phyloP scores from a whole-genome alignment of 23 red algal genomes.

The Cyanidioschyzon merolae region DNA sequence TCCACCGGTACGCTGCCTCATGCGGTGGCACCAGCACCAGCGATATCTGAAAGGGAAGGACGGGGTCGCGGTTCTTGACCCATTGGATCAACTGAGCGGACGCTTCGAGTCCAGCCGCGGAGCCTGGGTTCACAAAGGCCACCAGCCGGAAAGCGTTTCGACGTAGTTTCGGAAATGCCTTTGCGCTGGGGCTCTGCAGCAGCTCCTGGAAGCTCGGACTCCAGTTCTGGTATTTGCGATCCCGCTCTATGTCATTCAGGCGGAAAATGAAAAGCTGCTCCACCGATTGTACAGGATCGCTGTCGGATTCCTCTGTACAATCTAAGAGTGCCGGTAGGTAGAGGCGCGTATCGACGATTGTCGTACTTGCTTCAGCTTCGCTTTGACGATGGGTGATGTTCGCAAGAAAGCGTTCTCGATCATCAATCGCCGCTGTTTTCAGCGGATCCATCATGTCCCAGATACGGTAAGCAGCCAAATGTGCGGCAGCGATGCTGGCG shows the following conservation, averaged over 20 bases:
- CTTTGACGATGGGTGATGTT: background rate
- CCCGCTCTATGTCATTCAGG: slow-evolving; percentile 10
- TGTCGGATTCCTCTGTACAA: background rate
- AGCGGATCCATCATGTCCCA: background rate
- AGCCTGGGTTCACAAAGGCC: background rate
- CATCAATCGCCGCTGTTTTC: background rate
- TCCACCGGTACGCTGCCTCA: too few relatives aligned
- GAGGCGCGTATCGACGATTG: background rate
- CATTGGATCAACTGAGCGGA: background rate
- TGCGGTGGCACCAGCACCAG: slow-evolving; percentile 7
- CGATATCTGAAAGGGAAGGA: background rate
- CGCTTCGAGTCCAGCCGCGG: background rate
- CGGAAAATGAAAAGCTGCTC: background rate
- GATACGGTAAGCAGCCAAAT: background rate
- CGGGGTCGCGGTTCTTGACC: background rate
- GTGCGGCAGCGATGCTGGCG: background rate
- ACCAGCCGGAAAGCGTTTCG: slow-evolving; percentile 2
- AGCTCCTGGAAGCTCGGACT: background rate
- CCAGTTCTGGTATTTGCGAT: slow-evolving; percentile 3
- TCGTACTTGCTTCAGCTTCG: background rate
- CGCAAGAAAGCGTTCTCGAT: background rate
- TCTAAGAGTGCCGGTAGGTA: background rate
- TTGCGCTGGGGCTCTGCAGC: background rate
- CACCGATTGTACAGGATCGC: background rate
- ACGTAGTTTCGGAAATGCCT: background rate